A percentile compares a stretch with the other conserved stretches of the same genome.
phyloP scores from a whole-genome alignment of 2,329 filamentous ascomycete genomes.

The Leptographium radiaticola region DNA sequence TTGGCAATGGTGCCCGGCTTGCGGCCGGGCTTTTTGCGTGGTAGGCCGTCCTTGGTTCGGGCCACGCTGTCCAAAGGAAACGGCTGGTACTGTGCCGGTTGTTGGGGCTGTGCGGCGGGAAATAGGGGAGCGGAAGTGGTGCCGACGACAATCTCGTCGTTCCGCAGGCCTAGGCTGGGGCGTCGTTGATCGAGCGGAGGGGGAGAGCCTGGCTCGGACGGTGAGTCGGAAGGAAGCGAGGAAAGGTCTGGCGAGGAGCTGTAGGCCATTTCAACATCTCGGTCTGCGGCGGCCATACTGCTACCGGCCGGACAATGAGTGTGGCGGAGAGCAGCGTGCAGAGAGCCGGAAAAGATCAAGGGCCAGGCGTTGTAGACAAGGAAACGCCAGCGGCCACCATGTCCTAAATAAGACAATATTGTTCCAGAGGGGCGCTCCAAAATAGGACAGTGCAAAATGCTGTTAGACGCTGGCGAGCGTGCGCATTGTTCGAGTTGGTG shows the following conservation, averaged over 20 bases:
- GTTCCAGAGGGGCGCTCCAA: not conserved
- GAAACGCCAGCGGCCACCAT: not conserved
- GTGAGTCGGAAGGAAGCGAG: conserved; percentile 35
- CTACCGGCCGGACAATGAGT: not conserved
- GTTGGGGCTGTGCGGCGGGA: conserved; percentile 18
- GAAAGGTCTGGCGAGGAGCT: conserved; percentile 38
- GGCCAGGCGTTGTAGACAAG: not conserved
- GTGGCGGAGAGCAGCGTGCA: not conserved
- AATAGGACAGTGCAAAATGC: not conserved
- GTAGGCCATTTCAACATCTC: conserved; percentile 23
- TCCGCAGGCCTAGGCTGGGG: conserved; percentile 16
- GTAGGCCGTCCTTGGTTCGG: conserved; percentile 43
- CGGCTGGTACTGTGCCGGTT: not conserved
- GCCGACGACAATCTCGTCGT: conserved; percentile 35
- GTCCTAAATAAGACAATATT: not conserved
- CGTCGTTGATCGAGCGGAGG: conserved; percentile 21
- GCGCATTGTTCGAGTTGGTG: not conserved
- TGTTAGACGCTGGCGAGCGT: not conserved
- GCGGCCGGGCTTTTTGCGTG: conserved; percentile 50
- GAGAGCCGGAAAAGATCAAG: not conserved
- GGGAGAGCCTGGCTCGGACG: conserved; percentile 36
- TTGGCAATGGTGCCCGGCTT: conserved; percentile 41
- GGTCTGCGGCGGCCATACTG: conserved; percentile 7
- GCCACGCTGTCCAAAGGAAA: conserved; percentile 28
- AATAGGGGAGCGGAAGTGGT: conserved; percentile 20